A percentile compares a stretch with the other conserved stretches of the same genome.
Evolutionary conservation across 78 protist species (phyloP).

Genomic region (Tieghemostelium lacteum): DNA sequence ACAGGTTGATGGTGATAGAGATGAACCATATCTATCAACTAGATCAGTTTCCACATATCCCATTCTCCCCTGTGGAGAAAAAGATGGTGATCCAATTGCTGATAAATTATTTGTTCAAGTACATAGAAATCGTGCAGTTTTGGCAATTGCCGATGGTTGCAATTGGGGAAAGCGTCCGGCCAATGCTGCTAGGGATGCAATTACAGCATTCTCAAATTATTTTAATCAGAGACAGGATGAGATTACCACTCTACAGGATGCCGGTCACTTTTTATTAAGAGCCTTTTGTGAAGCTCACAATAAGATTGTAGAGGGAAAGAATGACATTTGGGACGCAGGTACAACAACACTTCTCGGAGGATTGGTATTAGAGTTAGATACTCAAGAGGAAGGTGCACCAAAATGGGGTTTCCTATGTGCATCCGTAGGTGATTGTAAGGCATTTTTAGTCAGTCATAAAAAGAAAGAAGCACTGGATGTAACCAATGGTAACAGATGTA

Average conservation of each 20-base stretch:
- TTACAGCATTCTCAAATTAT: slow-evolving; percentile 59
- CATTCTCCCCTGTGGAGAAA: slow-evolving; percentile 43
- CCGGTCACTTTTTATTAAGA: slow-evolving; percentile 67
- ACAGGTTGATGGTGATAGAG: slow-evolving; percentile 56
- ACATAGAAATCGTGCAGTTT: slow-evolving; percentile 55
- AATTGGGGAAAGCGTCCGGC: slow-evolving; percentile 81
- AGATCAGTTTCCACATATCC: slow-evolving; percentile 68
- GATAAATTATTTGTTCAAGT: slow-evolving; percentile 63
- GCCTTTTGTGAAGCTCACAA: slow-evolving; percentile 79
- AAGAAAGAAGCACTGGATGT: slow-evolving; percentile 68
- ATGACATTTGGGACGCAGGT: slow-evolving; percentile 86
- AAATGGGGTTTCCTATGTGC: slow-evolving; percentile 83
- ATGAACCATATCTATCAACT: slow-evolving; percentile 65
- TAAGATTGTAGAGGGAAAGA: slow-evolving; percentile 63
- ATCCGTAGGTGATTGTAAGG: slow-evolving; percentile 87
- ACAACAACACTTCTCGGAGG: slow-evolving; percentile 85
- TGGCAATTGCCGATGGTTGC: slow-evolving; percentile 82
- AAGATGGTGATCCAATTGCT: slow-evolving; percentile 78
- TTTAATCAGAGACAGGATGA: slow-evolving; percentile 44
- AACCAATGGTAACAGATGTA: slow-evolving; percentile 81
- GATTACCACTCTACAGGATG: slow-evolving; percentile 64
- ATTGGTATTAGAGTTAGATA: slow-evolving; percentile 58
- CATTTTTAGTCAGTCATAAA: slow-evolving; percentile 35
- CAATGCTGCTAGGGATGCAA: slow-evolving; percentile 70
- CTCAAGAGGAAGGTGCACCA: slow-evolving; percentile 15